Base-by-base conservation (phyloP, 345 rosid species). In the Arabis alpina region DNA sequence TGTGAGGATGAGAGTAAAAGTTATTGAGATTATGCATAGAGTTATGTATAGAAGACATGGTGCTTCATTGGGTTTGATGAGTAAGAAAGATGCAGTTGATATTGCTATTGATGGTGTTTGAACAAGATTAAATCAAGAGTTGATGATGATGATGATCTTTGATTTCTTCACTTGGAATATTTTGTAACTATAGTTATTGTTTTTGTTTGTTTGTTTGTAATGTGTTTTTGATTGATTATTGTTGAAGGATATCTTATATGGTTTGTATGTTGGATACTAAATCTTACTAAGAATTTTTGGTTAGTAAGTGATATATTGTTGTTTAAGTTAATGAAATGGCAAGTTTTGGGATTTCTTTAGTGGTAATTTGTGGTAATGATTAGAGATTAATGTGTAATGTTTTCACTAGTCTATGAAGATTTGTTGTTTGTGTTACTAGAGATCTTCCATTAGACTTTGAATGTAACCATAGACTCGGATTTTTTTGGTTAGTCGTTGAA, bases 1-100 rank as follows among this genome's bases (percentile, higher is more conserved):
- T 8, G 81, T 55, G 79, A 86, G 79, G 68, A 83, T 89, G 97
- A 87, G 91, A 72, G 89, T 86, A 51, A 83, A 32, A 19, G 88
- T 89, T 3, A 51, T 85, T 27, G 95, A 84, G 58, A 57, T 89
- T 84, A 89, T 93, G 34, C 99, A 93, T 0, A 83, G 85, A 61
- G 71, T 91, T 25, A 83, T 73, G 76, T 93, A 93, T 57, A 85
- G 96, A 72, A 82, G 82, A 61, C 99, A 91, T 81, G 97, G 89
- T 7, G 86, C 91, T 74, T 85, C 90, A 1, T 30, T 80, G 50
- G 91, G 83, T 1, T 67, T 85, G 68, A 89, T 80, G 81, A 68
- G 70, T 11, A 78, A 61, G 54, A 85, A 85, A 83, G 99, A 94
- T 81, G 97, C 99, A 13, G 85, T 91, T 75, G 99, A 93, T 71